A percentile compares a stretch with the other conserved stretches of the same genome.
Evolutionary conservation across 345 rosid genomes (phyloP).

Genomic region (Arabis alpina): DNA sequence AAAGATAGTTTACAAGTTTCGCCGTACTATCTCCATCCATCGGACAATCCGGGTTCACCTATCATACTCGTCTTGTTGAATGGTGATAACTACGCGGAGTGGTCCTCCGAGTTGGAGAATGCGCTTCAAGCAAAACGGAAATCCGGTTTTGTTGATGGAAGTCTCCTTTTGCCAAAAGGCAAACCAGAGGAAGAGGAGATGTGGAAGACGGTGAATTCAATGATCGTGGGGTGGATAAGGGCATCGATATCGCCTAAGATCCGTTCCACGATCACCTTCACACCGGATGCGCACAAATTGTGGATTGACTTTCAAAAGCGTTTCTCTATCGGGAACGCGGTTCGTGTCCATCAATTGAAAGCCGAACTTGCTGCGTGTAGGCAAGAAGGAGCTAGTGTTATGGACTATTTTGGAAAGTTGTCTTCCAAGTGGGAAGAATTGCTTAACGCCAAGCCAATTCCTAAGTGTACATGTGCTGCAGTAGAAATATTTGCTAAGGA

Average conservation of each 20-base stretch:
- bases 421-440: neutral
- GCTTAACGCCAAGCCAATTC: neutral
- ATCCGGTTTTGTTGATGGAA: neutral
- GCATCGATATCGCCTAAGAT: neutral
- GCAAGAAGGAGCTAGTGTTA: neutral
- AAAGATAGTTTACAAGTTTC: too few species aligned
- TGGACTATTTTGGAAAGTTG: neutral
- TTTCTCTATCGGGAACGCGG: neutral
- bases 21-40: too few species aligned
- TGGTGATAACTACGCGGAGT: neutral
- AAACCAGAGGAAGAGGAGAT: neutral
- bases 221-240: neutral
- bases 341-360: neutral
- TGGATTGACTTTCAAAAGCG: neutral
- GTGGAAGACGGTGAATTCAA: neutral
- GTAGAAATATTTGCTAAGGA: neutral
- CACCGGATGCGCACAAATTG: neutral
- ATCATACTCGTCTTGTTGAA: neutral
- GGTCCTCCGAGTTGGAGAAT: neutral
- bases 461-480: neutral
- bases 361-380: neutral
- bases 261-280: neutral
- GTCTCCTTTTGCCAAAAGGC: neutral
- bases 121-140: neutral
- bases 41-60: too few species aligned